These are phyloP conservation scores for Baudoinia panamericana DNA, from an alignment of 495 filamentous ascomycete genomes.

Conservation along the genomic window DNA sequence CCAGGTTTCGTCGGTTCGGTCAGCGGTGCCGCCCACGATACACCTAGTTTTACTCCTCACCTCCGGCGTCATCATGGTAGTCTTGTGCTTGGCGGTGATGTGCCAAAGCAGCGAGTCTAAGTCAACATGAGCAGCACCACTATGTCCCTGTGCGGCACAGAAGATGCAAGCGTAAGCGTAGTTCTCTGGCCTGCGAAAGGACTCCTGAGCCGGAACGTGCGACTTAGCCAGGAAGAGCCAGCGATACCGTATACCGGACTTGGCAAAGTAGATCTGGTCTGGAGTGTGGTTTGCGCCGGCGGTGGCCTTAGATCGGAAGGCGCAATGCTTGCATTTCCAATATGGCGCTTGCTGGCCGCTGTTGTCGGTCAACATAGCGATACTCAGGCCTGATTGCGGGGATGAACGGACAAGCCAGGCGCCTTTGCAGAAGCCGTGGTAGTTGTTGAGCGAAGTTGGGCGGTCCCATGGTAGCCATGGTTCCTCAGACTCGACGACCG, in stretches of 20 bases:
- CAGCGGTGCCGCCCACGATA: not conserved
- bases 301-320: conserved; percentile 32
- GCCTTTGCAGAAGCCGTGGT: conserved; percentile 6
- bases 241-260: conserved; percentile 34
- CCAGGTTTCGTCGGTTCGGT: not conserved
- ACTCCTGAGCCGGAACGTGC: conserved; percentile 25
- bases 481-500: not conserved
- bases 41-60: not conserved
- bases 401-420: conserved; percentile 27
- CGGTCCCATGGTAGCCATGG: not conserved
- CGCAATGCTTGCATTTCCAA: conserved; percentile 35
- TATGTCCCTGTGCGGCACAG: not conserved
- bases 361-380: conserved; percentile 28
- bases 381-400: conserved; percentile 28
- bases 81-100: not conserved
- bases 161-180: conserved; percentile 1
- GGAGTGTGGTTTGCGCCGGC: conserved; percentile 16
- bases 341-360: conserved; percentile 28
- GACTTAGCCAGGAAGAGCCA: conserved; percentile 41
- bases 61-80: not conserved
- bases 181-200: not conserved
- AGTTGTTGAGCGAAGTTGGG: conserved; percentile 19
- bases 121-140: not conserved
- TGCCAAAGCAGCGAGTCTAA: not conserved
- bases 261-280: conserved; percentile 26